Percentiles rank a stretch among this genome's conserved stretches.
Conservation (phyloP, 1,284 basidiomycete species). For the Malassezia vespertilionis region DNA sequence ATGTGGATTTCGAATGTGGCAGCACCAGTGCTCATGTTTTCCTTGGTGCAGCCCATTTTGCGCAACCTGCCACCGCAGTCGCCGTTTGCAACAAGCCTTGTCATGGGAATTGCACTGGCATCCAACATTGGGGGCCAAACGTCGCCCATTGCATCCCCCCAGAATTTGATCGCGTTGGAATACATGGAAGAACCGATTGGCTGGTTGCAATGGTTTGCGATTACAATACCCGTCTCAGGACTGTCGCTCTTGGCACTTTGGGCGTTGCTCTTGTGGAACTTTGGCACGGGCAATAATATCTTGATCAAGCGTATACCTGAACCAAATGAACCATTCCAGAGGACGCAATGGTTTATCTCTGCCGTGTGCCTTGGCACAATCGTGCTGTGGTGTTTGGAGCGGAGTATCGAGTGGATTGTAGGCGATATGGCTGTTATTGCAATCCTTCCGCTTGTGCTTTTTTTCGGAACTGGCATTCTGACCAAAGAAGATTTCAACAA, state of each 20-base stretch:
- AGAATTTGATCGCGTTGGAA: slow-evolving; percentile 84
- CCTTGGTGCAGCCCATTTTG: slow-evolving; percentile 90
- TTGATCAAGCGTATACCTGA: slow-evolving; percentile 39
- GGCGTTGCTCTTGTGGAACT: slow-evolving; percentile 74
- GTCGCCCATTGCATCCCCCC: slow-evolving; percentile 81
- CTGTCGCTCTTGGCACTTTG: slow-evolving; percentile 80
- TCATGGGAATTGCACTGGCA: slow-evolving; percentile 88
- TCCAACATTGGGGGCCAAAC: slow-evolving; percentile 97
- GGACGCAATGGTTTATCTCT: slow-evolving; percentile 81
- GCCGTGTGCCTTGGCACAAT: slow-evolving; percentile 79
- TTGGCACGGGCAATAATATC: slow-evolving; percentile 63
- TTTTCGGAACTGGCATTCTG: slow-evolving; percentile 86
- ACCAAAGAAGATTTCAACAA: slow-evolving; percentile 61
- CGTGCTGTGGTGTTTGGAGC: slow-evolving; percentile 78
- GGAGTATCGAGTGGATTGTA: slow-evolving; percentile 63
- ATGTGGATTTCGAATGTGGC: slow-evolving; percentile 99
- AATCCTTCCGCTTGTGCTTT: slow-evolving; percentile 78
- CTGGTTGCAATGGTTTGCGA: slow-evolving; percentile 89
- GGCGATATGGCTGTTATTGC: slow-evolving; percentile 97
- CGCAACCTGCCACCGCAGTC: slow-evolving; percentile 79
- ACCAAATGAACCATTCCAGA: slow-evolving; percentile 54
- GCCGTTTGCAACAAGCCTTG: slow-evolving; percentile 76
- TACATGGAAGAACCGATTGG: slow-evolving; percentile 77
- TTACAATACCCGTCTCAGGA: slow-evolving; percentile 78
- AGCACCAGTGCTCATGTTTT: slow-evolving; percentile 92